Evolutionary conservation across 2,329 filamentous ascomycete species (phyloP), one percentile per base, ranked within the genome.

Genomic region (Fusarium paranaense): DNA sequence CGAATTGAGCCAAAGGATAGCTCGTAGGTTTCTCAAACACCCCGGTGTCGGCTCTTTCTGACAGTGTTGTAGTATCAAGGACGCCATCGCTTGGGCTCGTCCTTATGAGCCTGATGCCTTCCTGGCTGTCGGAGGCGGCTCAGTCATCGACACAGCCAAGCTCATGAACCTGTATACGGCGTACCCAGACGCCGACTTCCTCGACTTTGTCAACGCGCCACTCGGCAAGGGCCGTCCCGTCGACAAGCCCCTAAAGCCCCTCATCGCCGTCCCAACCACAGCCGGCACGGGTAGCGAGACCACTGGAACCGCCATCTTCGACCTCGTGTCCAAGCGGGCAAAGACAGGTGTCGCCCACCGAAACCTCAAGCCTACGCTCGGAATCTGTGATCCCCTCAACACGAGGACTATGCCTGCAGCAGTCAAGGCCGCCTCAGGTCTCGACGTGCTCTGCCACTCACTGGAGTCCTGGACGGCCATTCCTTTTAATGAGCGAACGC

Each of bases 401-500:
- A 99, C 97, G 2, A 90, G 92, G 65, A 98, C 96, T 47, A 98
- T 99, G 97, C 97, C 97, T 0, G 90, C 95, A 1, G 95, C 96
- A 40, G 97, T 99, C 25, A 95, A 97, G 84, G 95, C 97, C 5
- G 92, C 92, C 27, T 97, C 95, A 0, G 97, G 97, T 2, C 89
- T 99, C 2, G 97, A 99, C 80, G 97, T 99, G 4, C 89, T 99
- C 40, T 99, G 96, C 83, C 97, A 99, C 85, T 92, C 93, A 14
- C 91, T 99, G 42, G 97, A 99, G 83, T 97, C 94, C 6, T 99
- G 96, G 95, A 99, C 97, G 1, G 97, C 97, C 3, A 98, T 99
- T 72, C 97, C 97, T 0, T 99, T 95, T 86, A 89, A 94, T 77
- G 93, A 98, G 86, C 91, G 97, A 60, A 90, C 88, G 0, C 97